Evolutionary conservation across 2,329 filamentous ascomycete species (phyloP), one percentile per base, ranked within the genome.

Genomic region (Helotiales sp.): DNA sequence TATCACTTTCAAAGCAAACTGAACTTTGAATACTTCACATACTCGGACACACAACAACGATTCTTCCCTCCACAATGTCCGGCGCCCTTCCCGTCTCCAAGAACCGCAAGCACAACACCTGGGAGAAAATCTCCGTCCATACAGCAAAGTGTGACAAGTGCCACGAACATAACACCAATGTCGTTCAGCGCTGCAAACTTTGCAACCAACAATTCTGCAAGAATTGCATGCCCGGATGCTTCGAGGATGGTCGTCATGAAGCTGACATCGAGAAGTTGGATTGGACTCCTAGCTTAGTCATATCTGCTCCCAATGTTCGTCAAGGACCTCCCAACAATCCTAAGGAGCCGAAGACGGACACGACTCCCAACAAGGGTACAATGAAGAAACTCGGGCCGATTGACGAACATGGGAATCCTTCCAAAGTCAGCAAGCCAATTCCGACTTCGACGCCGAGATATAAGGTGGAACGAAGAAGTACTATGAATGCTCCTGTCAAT

Each of bases 71-170:
- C 29, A 27, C 42, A 27, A 47, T 24, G 42, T 47, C 15, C n/a
- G n/a, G 24, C n/a, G 24, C 9, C 15, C 15, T 48, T 7, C 46
- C 40, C 10, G 10, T 15, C 3, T 44, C 27, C 9, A 2, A 9
- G 10, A 8, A 4, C 27, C 12, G 9, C 3, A 38, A 33, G 36
- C 58, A 58, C 29, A 42, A 33, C 10, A 38, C n/a, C 7, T 61
- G 51, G 51, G 49, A 30, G 1, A n/a, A 47, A 12, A 22, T 59
- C 5, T 42, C 53, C 2, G 25, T 56, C 22, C 55, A 61, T 33
- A 58, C 59, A 5, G 55, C 55, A 7, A 61, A 58, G 27, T 61
- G 59, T 40, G 59, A 61, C 27, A 31, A 13, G 2, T 61, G 59
- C 25, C 19, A 36, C 7, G 15, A 42, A 9, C 55, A 49, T 8